A percentile compares a stretch with the other conserved stretches of the same genome.
phyloP scores from a whole-genome alignment of 2,329 filamentous ascomycete genomes.

The Cercospora brassicicola region DNA sequence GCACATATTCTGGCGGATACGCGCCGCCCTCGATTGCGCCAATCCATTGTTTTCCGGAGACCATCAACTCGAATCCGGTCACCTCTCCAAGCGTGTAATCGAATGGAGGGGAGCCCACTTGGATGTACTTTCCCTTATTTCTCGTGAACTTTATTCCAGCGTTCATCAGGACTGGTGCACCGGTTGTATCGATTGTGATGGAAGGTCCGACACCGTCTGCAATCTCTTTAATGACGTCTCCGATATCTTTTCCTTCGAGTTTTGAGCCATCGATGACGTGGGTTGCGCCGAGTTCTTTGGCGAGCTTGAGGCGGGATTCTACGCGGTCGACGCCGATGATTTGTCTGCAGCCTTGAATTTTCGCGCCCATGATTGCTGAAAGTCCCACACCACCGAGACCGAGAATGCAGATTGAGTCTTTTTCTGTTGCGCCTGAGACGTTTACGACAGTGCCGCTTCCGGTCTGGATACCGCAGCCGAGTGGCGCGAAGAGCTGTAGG shows the following conservation, averaged over 20 bases:
- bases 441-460: constrained; percentile 47
- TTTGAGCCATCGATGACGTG: constrained; percentile 42
- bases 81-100: constrained; percentile 45
- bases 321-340: constrained; percentile 49
- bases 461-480: constrained; percentile 52
- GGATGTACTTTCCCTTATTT: constrained; percentile 51
- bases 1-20: constrained; percentile 46
- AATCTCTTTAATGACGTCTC: constrained; percentile 40
- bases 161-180: constrained; percentile 46
- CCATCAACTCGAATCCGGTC: constrained; percentile 50
- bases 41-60: constrained; percentile 50
- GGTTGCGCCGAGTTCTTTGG: constrained; percentile 46
- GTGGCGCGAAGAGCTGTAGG: constrained; percentile 47
- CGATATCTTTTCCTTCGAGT: constrained; percentile 39
- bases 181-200: constrained; percentile 54
- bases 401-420: constrained; percentile 46
- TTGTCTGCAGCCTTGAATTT: constrained; percentile 43
- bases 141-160: constrained; percentile 47
- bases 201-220: constrained; percentile 45
- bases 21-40: constrained; percentile 52
- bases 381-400: constrained; percentile 52
- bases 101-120: constrained; percentile 52
- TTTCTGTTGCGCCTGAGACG: constrained; percentile 40
- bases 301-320: constrained; percentile 40
- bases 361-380: constrained; percentile 52